phyloP scores from a whole-genome alignment of 75 land plant species.

The Sequoia sempervirens region DNA sequence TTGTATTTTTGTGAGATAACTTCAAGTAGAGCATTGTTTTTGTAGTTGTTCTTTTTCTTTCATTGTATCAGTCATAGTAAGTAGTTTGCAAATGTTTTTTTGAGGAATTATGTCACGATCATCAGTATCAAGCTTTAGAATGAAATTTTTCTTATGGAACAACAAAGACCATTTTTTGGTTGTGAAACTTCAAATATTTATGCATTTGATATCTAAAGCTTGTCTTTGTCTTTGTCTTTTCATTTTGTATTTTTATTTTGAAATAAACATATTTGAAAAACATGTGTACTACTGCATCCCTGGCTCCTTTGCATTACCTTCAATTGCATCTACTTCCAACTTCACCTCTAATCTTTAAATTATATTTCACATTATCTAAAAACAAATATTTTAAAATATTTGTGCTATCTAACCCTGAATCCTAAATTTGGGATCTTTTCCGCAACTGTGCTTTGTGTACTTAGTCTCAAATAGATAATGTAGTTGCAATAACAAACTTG shows the following conservation, averaged over 20 bases:
- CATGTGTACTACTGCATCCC: background rate
- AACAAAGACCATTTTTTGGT: background rate
- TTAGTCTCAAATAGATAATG: background rate
- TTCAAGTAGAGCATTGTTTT: too few species aligned
- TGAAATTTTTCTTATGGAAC: background rate
- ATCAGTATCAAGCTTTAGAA: too few species aligned
- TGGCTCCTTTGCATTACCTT: background rate
- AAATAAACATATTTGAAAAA: too few species aligned
- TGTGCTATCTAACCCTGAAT: background rate
- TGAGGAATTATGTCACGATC: too few species aligned
- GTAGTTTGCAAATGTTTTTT: too few species aligned
- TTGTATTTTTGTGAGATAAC: too few species aligned
- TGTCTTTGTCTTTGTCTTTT: too few species aligned
- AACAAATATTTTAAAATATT: background rate
- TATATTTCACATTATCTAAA: too few species aligned
- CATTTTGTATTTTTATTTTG: too few species aligned
- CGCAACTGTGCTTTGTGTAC: background rate
- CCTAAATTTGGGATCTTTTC: background rate
- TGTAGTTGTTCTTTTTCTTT: too few species aligned
- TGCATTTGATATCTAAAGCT: too few species aligned
- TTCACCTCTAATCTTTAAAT: background rate
- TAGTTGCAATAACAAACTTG: background rate
- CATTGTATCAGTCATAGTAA: too few species aligned
- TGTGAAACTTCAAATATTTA: background rate
- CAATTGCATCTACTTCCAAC: background rate